A percentile compares a stretch with the other conserved stretches of the same genome.
Conservation (phyloP, 495 filamentous ascomycete genomes). For the Aspergillus taichungensis region DNA sequence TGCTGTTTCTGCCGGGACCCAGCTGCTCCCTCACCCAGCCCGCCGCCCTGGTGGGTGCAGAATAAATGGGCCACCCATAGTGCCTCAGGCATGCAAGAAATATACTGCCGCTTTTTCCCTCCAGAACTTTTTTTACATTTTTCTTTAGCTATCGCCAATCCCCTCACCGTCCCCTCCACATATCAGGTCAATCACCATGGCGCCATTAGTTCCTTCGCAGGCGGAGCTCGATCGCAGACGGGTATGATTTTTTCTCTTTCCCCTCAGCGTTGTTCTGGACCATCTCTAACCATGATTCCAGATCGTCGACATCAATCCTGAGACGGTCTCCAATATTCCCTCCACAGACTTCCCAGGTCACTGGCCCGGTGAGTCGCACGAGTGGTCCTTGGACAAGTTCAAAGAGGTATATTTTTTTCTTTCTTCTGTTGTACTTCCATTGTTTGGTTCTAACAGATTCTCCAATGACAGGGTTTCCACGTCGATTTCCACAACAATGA, state of each 20-base stretch:
- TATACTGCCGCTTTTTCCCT: constrained; percentile 30
- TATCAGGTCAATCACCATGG: constrained; percentile 28
- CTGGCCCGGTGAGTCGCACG: constrained; percentile 82
- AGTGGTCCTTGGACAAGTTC: constrained; percentile 76
- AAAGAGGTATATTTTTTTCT: constrained; percentile 33
- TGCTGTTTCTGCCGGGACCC: too few species aligned
- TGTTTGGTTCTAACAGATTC: constrained; percentile 5
- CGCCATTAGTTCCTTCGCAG: constrained; percentile 38
- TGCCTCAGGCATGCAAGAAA: constrained; percentile 28
- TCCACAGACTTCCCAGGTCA: constrained; percentile 86
- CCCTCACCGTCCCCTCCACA: constrained; percentile 6
- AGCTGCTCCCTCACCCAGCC: background rate
- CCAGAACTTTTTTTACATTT: constrained; percentile 27
- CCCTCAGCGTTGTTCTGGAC: background rate
- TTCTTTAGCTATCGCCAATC: constrained; percentile 5
- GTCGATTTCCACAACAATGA: constrained; percentile 79
- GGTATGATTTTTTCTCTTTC: constrained; percentile 21
- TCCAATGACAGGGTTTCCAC: constrained; percentile 44
- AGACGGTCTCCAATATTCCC: constrained; percentile 80
- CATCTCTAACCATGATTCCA: constrained; percentile 28
- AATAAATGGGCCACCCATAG: constrained; percentile 10
- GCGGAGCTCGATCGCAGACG: constrained; percentile 43
- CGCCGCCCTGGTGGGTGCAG: background rate
- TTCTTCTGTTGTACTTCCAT: background rate
- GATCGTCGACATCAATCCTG: constrained; percentile 77